phyloP scores from a whole-genome alignment of 345 rosid genomes.

The Alliaria petiolata region DNA sequence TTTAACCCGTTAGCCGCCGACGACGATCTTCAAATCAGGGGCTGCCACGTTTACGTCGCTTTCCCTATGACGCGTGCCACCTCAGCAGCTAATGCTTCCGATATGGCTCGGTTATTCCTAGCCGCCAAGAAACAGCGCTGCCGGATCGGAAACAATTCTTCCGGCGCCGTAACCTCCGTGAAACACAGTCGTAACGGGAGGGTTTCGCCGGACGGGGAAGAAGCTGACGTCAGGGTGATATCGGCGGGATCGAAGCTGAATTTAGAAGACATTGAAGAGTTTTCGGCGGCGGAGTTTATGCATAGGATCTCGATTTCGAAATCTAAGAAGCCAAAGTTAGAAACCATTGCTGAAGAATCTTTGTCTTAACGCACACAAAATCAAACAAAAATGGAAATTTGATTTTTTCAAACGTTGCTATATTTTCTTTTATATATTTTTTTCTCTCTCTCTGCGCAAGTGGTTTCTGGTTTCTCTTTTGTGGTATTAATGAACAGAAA shows the following conservation, averaged over 20 bases:
- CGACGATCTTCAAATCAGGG: slow-evolving; percentile 59
- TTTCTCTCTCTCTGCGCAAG: background rate
- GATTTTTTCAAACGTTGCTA: background rate
- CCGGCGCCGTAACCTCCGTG: slow-evolving; percentile 24
- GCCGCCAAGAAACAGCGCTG: slow-evolving; percentile 48
- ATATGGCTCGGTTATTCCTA: slow-evolving; percentile 54
- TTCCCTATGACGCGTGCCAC: slow-evolving; percentile 67
- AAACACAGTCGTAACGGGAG: slow-evolving; percentile 6
- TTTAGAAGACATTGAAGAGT: slow-evolving; percentile 61
- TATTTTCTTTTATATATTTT: background rate
- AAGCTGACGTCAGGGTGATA: background rate
- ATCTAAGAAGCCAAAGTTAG: slow-evolving; percentile 80
- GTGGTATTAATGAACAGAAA: slow-evolving; percentile 29
- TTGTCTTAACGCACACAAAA: slow-evolving; percentile 3
- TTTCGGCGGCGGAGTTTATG: slow-evolving; percentile 49
- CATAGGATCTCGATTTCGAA: slow-evolving; percentile 56
- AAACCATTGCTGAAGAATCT: slow-evolving; percentile 68
- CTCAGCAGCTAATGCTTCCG: slow-evolving; percentile 59
- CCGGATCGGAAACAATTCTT: slow-evolving; percentile 18
- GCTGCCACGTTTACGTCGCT: slow-evolving; percentile 58
- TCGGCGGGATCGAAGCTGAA: slow-evolving; percentile 36
- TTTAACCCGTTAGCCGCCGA: slow-evolving; percentile 73
- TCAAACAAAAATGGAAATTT: background rate
- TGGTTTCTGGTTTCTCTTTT: slow-evolving; percentile 26
- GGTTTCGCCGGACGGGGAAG: slow-evolving; percentile 24